Evolutionary conservation across 1,139 yeast genomes (phyloP), one percentile per base, ranked within the genome.

Genomic region (Blastobotrys petasosporus): DNA sequence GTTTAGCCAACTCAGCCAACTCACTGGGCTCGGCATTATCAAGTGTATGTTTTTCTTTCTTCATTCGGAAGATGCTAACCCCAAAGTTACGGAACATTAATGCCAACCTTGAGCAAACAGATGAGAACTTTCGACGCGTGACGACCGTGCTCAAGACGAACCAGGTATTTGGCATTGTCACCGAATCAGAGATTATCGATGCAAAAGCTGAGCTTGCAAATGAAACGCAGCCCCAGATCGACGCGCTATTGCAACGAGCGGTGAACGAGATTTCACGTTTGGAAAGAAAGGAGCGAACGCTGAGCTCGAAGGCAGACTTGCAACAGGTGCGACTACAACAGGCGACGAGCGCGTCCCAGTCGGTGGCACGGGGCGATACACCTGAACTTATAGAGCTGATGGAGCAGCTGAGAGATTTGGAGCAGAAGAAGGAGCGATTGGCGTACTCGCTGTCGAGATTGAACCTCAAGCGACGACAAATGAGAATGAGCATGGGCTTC

Each of bases 341-440:
- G 39, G 44, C 41, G 11, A 41, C 50, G 11, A 43, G 39, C 13
- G 37, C 42, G 39, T 47, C 46, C 4, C 46, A 68, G 1, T 61
- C 70, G 0, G 62, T 12, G 11, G 20, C 32, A 6, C 25, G 38
- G 9, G 30, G 29, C 23, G 10, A 13, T 34, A 32, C 16, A 12
- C 34, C 45, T 10, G 43, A 44, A 12, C 15, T 41, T 23, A 20
- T 60, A 4, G 69, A 64, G 41, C 71, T 71, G 47, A 39, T 69
- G 47, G 68, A 65, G 15, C 59, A 55, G 41, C 52, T 71, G 45
- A 63, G 64, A 49, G 58, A 59, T 41, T 56, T 73, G 39, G 66
- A 64, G 47, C 54, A 57, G 38, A 63, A 64, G 51, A 65, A 65
- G 44, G 72, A 69, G 40, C 57, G 67, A 32, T 55, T 73, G 43